phyloP scores from a whole-genome alignment of 768 basidiomycete species.

The Suillus placidus region DNA sequence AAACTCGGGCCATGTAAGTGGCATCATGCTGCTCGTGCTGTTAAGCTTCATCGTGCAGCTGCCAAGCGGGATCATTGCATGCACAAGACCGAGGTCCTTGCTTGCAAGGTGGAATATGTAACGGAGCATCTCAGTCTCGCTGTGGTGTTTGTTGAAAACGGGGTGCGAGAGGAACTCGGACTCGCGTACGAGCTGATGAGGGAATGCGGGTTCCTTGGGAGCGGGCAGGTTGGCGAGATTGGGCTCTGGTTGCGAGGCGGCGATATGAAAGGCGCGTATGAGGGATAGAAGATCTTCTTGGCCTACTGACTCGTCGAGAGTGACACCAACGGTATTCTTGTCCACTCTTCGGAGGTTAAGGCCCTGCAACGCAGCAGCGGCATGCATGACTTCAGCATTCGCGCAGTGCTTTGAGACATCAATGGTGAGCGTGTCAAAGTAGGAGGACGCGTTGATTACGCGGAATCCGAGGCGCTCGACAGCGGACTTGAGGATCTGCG shows the following conservation, averaged over 20 bases:
- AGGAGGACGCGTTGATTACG: constrained; percentile 61
- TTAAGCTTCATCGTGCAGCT: constrained; percentile 99
- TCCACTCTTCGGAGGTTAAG: constrained; percentile 87
- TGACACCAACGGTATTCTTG: constrained; percentile 77
- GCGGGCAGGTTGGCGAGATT: constrained; percentile 51
- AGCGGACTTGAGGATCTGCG: constrained; percentile 69
- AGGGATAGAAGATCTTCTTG: constrained; percentile 74
- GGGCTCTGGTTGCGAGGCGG: constrained; percentile 52
- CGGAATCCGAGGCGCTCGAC: constrained; percentile 77
- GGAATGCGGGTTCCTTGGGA: constrained; percentile 47
- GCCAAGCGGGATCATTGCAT: constrained; percentile 95
- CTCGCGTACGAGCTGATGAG: constrained; percentile 56
- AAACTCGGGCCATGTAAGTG: constrained; percentile 94
- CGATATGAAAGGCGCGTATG: constrained; percentile 79
- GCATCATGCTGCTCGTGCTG: constrained; percentile 97
- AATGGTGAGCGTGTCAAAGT: constrained; percentile 92
- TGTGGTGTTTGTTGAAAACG: constrained; percentile 96
- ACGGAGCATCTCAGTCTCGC: constrained; percentile 98
- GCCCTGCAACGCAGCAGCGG: constrained; percentile 58
- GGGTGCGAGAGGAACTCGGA: constrained; percentile 81
- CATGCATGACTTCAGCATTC: constrained; percentile 66
- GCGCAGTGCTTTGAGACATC: constrained; percentile 64
- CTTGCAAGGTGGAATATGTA: constrained; percentile 93
- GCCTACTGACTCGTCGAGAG: constrained; percentile 89
- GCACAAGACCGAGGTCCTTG: constrained; percentile 93